phyloP scores from a whole-genome alignment of 495 filamentous ascomycete species.

The Aspergillus nanangensis region DNA sequence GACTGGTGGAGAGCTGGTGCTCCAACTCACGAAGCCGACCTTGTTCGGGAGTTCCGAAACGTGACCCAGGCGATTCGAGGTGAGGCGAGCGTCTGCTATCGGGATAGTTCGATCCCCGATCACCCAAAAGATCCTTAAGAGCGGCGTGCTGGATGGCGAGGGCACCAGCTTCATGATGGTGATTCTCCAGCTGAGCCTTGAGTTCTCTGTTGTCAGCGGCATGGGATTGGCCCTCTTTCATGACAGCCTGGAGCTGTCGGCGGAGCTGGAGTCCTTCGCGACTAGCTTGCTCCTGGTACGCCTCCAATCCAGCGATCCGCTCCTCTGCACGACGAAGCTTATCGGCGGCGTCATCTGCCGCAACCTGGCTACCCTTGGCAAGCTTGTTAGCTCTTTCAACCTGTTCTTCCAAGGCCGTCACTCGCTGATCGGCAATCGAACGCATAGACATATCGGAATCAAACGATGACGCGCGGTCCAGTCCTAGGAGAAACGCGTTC shows the following conservation, averaged over 20 bases:
- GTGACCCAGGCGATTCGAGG: constrained; percentile 65
- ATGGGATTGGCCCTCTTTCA: constrained; percentile 73
- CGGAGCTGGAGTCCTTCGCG: constrained; percentile 85
- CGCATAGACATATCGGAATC: constrained; percentile 43
- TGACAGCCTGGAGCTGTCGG: constrained; percentile 76
- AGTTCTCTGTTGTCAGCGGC: constrained; percentile 74
- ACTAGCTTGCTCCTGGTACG: constrained; percentile 94
- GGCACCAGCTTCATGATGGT: constrained; percentile 86
- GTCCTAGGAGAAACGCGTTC: constrained; percentile 73
- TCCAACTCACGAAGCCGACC: constrained; percentile 83
- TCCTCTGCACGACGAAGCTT: constrained; percentile 91
- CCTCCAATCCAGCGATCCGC: constrained; percentile 91
- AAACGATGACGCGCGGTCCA: constrained; percentile 57
- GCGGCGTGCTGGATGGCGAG: constrained; percentile 85
- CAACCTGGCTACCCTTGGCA: constrained; percentile 79
- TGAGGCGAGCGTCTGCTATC: constrained; percentile 54
- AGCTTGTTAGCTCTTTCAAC: constrained; percentile 71
- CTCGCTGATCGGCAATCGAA: constrained; percentile 67
- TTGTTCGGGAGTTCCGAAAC: constrained; percentile 74
- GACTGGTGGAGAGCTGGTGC: constrained; percentile 73
- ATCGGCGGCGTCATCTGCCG: constrained; percentile 83
- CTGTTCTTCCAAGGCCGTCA: constrained; percentile 73
- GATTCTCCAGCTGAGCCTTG: constrained; percentile 70
- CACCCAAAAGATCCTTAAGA: constrained; percentile 85
- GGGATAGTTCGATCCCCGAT: constrained; percentile 67